Percentiles rank a stretch among this genome's conserved stretches.
phyloP scores from a whole-genome alignment of 2,329 filamentous ascomycete species.

The Hymenoscyphus albidus region DNA sequence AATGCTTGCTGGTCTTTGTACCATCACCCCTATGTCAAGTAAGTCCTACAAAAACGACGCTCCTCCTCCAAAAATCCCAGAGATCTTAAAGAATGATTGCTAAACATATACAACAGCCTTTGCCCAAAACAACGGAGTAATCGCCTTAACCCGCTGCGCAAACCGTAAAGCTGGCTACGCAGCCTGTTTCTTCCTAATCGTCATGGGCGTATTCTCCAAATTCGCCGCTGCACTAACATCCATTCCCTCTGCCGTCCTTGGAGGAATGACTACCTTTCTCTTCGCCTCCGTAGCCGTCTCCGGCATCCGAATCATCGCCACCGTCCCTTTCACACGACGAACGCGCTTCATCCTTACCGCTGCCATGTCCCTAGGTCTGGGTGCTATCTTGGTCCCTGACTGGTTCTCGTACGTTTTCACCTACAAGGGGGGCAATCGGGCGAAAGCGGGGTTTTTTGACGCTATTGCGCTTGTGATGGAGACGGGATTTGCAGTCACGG shows the following conservation, averaged over 20 bases:
- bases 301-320: constrained; percentile 71
- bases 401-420: constrained; percentile 72
- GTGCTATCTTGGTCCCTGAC: constrained; percentile 60
- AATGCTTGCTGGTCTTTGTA: constrained; percentile 70
- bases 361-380: constrained; percentile 68
- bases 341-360: constrained; percentile 80
- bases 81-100: background rate
- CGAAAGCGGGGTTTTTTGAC: constrained; percentile 69
- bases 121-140: constrained; percentile 82
- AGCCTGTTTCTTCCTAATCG: constrained; percentile 69
- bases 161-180: constrained; percentile 78
- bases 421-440: constrained; percentile 63
- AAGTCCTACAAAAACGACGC: background rate
- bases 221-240: constrained; percentile 75
- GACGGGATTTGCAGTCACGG: constrained; percentile 72
- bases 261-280: constrained; percentile 76
- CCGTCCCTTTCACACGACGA: constrained; percentile 69
- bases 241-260: constrained; percentile 64
- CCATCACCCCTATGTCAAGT: constrained; percentile 65
- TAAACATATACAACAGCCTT: constrained; percentile 52
- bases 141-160: constrained; percentile 75
- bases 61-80: background rate
- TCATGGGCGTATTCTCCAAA: constrained; percentile 81
- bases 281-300: constrained; percentile 74
- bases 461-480: constrained; percentile 70